Conservation (phyloP, 306 rosid genomes). For the Prinsepia uniflora region DNA sequence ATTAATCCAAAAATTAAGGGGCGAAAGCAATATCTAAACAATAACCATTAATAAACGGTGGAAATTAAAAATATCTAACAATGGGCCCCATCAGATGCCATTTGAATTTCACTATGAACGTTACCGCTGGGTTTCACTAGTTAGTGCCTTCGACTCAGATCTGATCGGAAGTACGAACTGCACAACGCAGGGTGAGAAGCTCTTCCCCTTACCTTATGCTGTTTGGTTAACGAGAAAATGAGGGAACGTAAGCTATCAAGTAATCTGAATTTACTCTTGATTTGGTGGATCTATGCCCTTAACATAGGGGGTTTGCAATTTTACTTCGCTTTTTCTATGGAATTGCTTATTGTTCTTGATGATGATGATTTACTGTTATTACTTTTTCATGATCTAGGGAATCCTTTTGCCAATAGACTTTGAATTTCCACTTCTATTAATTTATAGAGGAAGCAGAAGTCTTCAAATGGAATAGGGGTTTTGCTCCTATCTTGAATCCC, state of each 20-base stretch:
- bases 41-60: not conserved
- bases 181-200: not conserved
- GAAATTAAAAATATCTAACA: not conserved
- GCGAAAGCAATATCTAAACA: not conserved
- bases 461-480: not conserved
- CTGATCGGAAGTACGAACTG: slow-evolving; percentile 1
- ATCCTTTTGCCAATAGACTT: not conserved
- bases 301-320: not conserved
- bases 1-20: too few relatives aligned
- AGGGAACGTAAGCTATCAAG: not conserved
- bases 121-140: not conserved
- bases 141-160: slow-evolving; percentile 6
- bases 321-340: not conserved
- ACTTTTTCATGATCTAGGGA: not conserved
- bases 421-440: not conserved
- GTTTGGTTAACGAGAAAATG: slow-evolving; percentile 8
- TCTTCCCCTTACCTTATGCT: not conserved
- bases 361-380: not conserved
- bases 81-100: not conserved
- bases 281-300: not conserved
- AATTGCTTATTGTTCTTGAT: not conserved
- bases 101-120: slow-evolving; percentile 6
- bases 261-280: slow-evolving; percentile 6
- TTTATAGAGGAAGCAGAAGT: not conserved
- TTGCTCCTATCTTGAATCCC: not conserved